A percentile compares a stretch with the other conserved stretches of the same genome.
Conservation (phyloP, 495 filamentous ascomycete species). For the Massariosphaeria phaeospora region DNA sequence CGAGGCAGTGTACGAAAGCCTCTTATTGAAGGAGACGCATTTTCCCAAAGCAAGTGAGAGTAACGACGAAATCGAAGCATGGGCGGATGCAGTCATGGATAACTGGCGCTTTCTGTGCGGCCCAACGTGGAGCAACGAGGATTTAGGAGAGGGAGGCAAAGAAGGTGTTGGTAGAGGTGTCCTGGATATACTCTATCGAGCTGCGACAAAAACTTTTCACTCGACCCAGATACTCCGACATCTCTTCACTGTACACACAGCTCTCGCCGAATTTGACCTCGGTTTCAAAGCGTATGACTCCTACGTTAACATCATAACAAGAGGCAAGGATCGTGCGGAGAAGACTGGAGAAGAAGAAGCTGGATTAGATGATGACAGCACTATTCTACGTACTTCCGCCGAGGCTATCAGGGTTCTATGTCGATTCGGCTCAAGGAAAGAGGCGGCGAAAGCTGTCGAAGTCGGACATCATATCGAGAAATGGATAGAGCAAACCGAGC, state of each 20-base stretch:
- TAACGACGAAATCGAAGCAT: constrained; percentile 71
- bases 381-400: constrained; percentile 66
- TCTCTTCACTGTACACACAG: constrained; percentile 80
- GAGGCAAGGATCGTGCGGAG: constrained; percentile 70
- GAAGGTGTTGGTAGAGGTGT: constrained; percentile 63
- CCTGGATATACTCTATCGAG: constrained; percentile 76
- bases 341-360: constrained; percentile 69
- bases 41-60: constrained; percentile 78
- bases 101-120: constrained; percentile 84
- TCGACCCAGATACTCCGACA: constrained; percentile 81
- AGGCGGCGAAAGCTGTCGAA: constrained; percentile 70
- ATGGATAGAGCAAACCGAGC: constrained; percentile 51
- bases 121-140: constrained; percentile 65
- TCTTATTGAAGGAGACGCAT: constrained; percentile 64
- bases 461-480: constrained; percentile 61
- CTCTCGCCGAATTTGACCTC: constrained; percentile 81
- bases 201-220: constrained; percentile 88
- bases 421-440: constrained; percentile 65
- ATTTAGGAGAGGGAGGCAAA: constrained; percentile 74
- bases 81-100: constrained; percentile 68
- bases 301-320: constrained; percentile 78
- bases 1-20: constrained; percentile 66
- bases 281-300: constrained; percentile 83
- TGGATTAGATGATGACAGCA: constrained; percentile 71
- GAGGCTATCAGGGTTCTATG: constrained; percentile 77